Evolutionary conservation across 306 rosid genomes (phyloP).

Genomic region (Quercus glauca): DNA sequence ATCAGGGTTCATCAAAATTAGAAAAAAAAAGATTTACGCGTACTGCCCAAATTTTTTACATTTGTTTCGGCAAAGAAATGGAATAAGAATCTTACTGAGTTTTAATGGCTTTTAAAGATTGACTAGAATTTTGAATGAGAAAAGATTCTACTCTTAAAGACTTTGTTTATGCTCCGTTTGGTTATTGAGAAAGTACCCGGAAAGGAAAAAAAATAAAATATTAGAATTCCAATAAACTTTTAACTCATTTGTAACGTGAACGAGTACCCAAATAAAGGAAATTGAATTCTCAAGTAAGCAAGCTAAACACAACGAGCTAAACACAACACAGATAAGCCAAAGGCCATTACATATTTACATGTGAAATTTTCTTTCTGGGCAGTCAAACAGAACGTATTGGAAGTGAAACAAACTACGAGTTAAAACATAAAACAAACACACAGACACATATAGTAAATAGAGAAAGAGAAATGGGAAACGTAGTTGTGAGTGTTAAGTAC

Average conservation of each 20-base stretch:
- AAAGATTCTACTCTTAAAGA: too few relatives aligned
- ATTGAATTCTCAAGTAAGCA: too few relatives aligned
- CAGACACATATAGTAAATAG: background rate
- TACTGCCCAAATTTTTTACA: too few relatives aligned
- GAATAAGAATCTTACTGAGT: too few relatives aligned
- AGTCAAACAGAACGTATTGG: background rate
- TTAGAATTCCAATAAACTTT: background rate
- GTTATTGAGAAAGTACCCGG: constrained; percentile 20
- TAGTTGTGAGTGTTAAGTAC: too few relatives aligned
- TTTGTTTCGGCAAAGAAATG: too few relatives aligned
- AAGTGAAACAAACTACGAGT: background rate
- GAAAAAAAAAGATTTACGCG: too few relatives aligned
- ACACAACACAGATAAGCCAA: background rate
- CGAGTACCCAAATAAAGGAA: too few relatives aligned
- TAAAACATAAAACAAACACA: background rate
- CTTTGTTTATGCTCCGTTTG: constrained; percentile 13
- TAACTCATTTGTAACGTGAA: background rate
- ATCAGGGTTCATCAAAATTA: too few relatives aligned
- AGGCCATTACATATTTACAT: background rate
- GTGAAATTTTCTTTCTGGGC: constrained; percentile 3
- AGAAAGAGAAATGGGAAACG: background rate
- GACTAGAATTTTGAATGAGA: too few relatives aligned
- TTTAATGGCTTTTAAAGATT: too few relatives aligned
- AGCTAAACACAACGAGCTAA: too few relatives aligned
- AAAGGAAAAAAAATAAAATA: background rate